Evolutionary conservation across 192 early-diverging fungal species (phyloP).

Genomic region (Rhizophagus sp.): DNA sequence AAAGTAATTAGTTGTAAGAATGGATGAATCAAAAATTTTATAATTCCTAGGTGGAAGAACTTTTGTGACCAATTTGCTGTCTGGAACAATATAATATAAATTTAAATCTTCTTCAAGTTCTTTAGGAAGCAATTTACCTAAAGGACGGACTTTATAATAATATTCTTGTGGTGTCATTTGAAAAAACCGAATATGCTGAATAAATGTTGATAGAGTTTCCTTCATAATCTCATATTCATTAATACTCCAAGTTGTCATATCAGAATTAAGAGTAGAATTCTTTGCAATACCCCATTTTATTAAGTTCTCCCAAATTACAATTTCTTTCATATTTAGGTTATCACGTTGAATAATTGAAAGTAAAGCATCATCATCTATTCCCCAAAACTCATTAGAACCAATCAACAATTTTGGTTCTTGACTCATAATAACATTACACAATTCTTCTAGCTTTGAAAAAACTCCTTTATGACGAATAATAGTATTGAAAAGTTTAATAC

Average conservation of each 20-base stretch:
- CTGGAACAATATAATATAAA: neutral
- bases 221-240: neutral
- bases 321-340: no score
- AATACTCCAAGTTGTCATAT: neutral
- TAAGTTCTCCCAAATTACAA: no score
- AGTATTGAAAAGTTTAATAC: neutral
- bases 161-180: no score
- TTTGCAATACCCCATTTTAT: slow-evolving; percentile 7
- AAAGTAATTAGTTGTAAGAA: neutral
- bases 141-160: no score
- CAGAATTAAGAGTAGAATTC: neutral
- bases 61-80: neutral
- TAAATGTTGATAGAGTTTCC: neutral
- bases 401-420: neutral
- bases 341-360: no score
- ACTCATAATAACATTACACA: neutral
- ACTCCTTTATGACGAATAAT: neutral
- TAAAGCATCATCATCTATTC: no score
- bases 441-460: neutral
- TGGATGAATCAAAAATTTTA: neutral
- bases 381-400: neutral
- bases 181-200: neutral
- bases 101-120: neutral
- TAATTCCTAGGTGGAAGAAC: neutral
- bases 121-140: no score